phyloP scores from a whole-genome alignment of 805 yeast species.

The Scheffersomyces stipitis region DNA sequence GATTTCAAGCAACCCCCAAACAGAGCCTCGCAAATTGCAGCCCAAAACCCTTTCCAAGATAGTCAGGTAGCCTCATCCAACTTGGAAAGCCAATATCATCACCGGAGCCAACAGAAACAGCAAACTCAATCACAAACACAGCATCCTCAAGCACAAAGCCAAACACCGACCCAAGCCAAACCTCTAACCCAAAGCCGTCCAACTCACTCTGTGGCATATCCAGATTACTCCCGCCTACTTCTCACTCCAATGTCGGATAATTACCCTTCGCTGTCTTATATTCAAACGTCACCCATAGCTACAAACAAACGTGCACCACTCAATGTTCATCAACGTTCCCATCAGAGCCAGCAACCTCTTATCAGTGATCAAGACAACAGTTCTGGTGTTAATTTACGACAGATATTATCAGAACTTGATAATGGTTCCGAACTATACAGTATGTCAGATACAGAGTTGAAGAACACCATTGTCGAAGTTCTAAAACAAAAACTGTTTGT shows the following conservation, averaged over 20 bases:
- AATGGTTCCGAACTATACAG: not conserved
- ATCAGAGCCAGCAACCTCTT: not conserved
- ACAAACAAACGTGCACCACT: not conserved
- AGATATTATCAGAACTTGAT: not conserved
- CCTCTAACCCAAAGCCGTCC: no score
- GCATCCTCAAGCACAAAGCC: not conserved
- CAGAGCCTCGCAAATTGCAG: not conserved
- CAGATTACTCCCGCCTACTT: not conserved
- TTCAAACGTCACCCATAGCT: not conserved
- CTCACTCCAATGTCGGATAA: not conserved
- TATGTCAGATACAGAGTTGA: conserved; percentile 4
- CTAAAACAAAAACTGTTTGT: conserved; percentile 14
- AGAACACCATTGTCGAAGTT: conserved; percentile 3
- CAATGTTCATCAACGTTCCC: not conserved
- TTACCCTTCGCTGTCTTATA: not conserved
- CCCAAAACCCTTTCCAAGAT: no score
- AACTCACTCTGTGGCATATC: not conserved
- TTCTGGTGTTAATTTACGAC: not conserved
- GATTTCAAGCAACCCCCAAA: not conserved
- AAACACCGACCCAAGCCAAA: not conserved
- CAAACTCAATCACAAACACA: not conserved
- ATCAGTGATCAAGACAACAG: not conserved
- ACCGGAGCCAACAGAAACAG: no score
- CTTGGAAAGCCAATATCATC: no score
- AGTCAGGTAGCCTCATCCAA: no score